These are phyloP conservation scores for Picea engelmannii DNA, from an alignment of 83 land plant species.

Conservation along the genomic window DNA sequence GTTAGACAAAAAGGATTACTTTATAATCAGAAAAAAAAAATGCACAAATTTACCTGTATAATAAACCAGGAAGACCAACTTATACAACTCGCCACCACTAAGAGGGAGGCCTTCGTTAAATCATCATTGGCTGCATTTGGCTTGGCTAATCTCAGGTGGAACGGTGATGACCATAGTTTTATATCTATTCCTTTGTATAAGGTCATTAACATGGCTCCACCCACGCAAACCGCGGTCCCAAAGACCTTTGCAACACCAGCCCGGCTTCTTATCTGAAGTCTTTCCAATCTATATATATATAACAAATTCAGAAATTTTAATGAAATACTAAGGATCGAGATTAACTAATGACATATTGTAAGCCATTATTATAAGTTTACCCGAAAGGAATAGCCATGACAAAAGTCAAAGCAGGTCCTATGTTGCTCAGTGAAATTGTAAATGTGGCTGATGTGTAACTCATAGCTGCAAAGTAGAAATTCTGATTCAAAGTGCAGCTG, in stretches of 20 bases:
- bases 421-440: constrained; percentile 50
- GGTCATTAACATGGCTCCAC: constrained; percentile 68
- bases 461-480: constrained; percentile 50
- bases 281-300: constrained; percentile 33
- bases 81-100: background rate
- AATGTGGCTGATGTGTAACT: constrained; percentile 61
- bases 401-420: constrained; percentile 63
- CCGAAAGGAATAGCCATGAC: constrained; percentile 55
- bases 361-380: background rate
- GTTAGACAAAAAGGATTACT: no score
- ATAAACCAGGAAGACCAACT: constrained; percentile 67
- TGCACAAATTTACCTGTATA: constrained; percentile 37
- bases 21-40: background rate
- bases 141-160: constrained; percentile 15
- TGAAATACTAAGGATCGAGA: background rate
- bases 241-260: constrained; percentile 55
- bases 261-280: constrained; percentile 28
- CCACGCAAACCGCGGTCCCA: constrained; percentile 60
- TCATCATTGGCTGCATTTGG: background rate
- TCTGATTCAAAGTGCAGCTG: constrained; percentile 53
- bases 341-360: background rate
- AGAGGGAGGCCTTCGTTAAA: background rate
- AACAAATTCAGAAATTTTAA: background rate
- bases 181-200: constrained; percentile 50
- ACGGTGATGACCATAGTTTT: constrained; percentile 19